These are phyloP conservation scores for Sporothrix euskadiensis DNA, from an alignment of 2,329 filamentous ascomycete species.

Conservation along the genomic window DNA sequence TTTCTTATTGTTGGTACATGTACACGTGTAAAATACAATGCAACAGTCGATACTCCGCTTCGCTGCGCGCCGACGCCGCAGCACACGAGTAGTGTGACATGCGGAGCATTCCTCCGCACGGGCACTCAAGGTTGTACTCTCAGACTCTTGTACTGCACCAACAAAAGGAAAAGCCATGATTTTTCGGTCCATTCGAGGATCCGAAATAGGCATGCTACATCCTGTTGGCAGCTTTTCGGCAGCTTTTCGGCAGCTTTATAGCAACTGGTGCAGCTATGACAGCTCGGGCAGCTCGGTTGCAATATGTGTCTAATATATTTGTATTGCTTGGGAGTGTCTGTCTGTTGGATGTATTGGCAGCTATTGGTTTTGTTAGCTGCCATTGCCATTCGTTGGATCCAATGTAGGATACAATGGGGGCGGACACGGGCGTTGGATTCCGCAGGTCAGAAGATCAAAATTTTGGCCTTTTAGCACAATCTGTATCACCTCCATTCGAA, in stretches of 20 bases:
- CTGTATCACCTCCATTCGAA: neutral
- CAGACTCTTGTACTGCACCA: neutral
- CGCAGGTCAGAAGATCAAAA: slow-evolving; percentile 3
- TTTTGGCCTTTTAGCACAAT: neutral
- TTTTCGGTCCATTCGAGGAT: neutral
- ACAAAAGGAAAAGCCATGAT: neutral
- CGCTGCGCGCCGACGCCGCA: neutral
- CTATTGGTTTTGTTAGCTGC: neutral
- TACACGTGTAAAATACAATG: neutral
- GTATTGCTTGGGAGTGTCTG: neutral
- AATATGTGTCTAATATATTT: slow-evolving; percentile 1
- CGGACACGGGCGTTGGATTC: neutral
- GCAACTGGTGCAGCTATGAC: neutral
- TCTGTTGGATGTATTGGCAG: neutral
- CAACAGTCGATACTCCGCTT: neutral
- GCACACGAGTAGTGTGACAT: neutral
- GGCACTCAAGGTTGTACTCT: neutral
- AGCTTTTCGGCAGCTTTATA: neutral
- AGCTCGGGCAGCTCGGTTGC: neutral
- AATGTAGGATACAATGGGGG: neutral
- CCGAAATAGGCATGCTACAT: slow-evolving; percentile 1
- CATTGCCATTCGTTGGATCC: neutral
- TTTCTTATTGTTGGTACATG: neutral
- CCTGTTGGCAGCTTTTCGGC: neutral
- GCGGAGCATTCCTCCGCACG: neutral